Evolutionary conservation across 192 early-diverging fungal genomes (phyloP).

Genomic region (Nowakowskiella sp.): DNA sequence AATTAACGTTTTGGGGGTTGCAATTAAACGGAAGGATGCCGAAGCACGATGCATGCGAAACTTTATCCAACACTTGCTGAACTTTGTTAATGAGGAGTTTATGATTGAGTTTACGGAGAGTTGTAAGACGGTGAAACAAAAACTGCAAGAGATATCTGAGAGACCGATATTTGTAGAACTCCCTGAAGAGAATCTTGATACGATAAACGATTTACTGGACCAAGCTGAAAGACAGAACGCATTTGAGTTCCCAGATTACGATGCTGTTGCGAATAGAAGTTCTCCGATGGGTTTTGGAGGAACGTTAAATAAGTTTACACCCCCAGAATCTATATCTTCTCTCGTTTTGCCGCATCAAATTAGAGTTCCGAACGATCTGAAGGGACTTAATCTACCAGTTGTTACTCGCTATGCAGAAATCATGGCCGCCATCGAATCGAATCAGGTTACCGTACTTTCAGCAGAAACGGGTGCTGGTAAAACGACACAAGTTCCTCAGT

Average conservation of each 20-base stretch:
- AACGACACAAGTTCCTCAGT: constrained; percentile 80
- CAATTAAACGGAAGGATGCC: constrained; percentile 9
- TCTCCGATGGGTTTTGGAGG: background rate
- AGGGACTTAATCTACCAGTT: constrained; percentile 28
- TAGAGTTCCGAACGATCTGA: constrained; percentile 16
- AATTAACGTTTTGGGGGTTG: background rate
- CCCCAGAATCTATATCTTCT: too few species aligned
- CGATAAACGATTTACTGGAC: constrained; percentile 11
- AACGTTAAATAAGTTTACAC: too few species aligned
- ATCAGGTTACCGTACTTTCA: constrained; percentile 31
- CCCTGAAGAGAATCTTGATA: constrained; percentile 10
- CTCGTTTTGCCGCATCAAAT: constrained; percentile 15
- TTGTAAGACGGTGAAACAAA: constrained; percentile 18
- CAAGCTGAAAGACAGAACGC: constrained; percentile 5
- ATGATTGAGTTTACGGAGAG: constrained; percentile 19
- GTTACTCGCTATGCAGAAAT: constrained; percentile 28
- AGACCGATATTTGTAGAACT: constrained; percentile 21
- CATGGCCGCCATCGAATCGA: constrained; percentile 38
- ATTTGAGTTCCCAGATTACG: constrained; percentile 2
- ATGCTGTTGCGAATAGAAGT: too few species aligned
- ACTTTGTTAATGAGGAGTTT: constrained; percentile 3
- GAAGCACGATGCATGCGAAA: constrained; percentile 5
- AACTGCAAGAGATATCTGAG: constrained; percentile 17
- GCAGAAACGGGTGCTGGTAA: constrained; percentile 45
- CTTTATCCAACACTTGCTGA: constrained; percentile 18